These are phyloP conservation scores for Corynespora cassiicola DNA, from an alignment of 2,329 filamentous ascomycete genomes.

Conservation along the genomic window DNA sequence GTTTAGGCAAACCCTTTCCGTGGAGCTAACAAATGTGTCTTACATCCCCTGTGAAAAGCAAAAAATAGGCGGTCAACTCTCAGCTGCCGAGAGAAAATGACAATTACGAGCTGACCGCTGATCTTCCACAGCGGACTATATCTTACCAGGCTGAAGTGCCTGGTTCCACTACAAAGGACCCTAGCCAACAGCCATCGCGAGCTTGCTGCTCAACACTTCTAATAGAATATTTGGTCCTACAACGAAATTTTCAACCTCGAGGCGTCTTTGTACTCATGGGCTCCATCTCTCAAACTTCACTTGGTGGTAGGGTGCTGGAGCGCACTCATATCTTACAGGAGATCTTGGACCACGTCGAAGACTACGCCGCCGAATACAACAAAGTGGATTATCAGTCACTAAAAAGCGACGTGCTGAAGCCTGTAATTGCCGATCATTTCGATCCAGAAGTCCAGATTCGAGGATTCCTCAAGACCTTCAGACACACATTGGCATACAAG, in stretches of 20 bases:
- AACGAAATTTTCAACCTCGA: no score
- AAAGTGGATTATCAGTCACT: conserved; percentile 32
- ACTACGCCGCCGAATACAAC: conserved; percentile 23
- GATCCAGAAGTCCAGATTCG: conserved; percentile 39
- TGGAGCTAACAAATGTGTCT: no score
- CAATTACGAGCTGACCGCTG: not conserved
- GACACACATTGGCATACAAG: conserved; percentile 33
- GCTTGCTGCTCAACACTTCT: no score
- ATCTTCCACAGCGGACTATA: not conserved
- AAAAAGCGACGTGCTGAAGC: conserved; percentile 34
- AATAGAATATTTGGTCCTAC: no score
- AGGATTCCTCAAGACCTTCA: conserved; percentile 37
- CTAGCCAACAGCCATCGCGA: no score
- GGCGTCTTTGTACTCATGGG: conserved; percentile 1
- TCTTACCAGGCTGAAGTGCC: no score
- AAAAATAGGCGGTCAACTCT: conserved; percentile 8
- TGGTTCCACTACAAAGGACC: no score
- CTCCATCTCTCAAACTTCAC: conserved; percentile 3
- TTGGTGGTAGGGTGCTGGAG: conserved; percentile 14
- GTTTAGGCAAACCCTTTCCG: no score
- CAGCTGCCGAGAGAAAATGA: conserved; percentile 14
- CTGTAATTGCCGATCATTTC: conserved; percentile 34
- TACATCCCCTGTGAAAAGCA: not conserved
- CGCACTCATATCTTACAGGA: conserved; percentile 39
- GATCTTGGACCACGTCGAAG: conserved; percentile 39